Evolutionary conservation across 352 stramenopile genomes (phyloP).

Genomic region (Phytopythium sindhum): DNA sequence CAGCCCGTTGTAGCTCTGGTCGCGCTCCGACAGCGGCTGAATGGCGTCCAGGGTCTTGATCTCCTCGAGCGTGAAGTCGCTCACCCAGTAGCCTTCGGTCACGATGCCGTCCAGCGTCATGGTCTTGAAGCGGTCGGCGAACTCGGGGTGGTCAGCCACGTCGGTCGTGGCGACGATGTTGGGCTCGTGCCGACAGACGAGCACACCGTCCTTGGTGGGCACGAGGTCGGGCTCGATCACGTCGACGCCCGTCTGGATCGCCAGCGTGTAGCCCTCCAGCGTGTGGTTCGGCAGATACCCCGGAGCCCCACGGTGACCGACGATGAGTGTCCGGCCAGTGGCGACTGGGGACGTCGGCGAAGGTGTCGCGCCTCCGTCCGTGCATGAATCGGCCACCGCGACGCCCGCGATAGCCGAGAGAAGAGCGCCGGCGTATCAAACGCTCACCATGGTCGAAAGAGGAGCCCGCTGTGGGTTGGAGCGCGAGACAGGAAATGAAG

Average conservation of each 20-base stretch:
- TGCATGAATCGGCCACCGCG: constrained; percentile 24
- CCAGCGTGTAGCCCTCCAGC: constrained; percentile 85
- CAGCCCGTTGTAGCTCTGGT: constrained; percentile 77
- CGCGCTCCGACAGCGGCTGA: constrained; percentile 75
- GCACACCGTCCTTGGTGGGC: constrained; percentile 74
- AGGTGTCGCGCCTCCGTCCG: constrained; percentile 28
- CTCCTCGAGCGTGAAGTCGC: constrained; percentile 90
- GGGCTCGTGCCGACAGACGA: constrained; percentile 85
- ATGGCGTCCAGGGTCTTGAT: constrained; percentile 83
- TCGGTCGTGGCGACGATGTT: constrained; percentile 90
- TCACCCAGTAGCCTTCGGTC: constrained; percentile 80
- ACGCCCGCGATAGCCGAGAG: constrained; percentile 22
- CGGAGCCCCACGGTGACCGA: constrained; percentile 84
- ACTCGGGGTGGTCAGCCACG: constrained; percentile 72
- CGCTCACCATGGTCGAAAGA: constrained; percentile 37
- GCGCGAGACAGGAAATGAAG: not conserved
- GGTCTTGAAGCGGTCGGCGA: constrained; percentile 55
- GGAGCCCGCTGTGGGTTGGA: not conserved
- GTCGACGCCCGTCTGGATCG: constrained; percentile 87
- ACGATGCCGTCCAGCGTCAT: constrained; percentile 54
- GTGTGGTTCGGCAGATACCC: constrained; percentile 91
- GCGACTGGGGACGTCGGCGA: constrained; percentile 6
- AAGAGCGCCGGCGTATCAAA: constrained; percentile 27
- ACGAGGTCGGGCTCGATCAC: constrained; percentile 93
- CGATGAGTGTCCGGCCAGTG: constrained; percentile 52